Base-by-base conservation (phyloP, 2,329 filamentous ascomycete genomes). In the Botryotinia narcissicola region DNA sequence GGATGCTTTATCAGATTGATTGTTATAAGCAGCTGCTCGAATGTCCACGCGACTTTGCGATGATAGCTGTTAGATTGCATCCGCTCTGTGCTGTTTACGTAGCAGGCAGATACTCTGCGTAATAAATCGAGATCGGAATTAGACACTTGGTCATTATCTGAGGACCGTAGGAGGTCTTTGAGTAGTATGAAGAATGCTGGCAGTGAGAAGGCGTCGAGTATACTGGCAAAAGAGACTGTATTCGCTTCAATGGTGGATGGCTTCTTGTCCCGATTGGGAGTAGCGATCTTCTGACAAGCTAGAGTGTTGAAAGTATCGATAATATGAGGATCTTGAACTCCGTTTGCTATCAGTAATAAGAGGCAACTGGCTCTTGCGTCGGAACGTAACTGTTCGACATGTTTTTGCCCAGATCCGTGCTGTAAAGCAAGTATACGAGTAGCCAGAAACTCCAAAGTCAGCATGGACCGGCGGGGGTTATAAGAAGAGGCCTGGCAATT, bases 1-100 rank as follows among this genome's bases (percentile, higher is more conserved):
- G 46, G 46, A 40, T 68, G 14, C 12, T 40, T 46, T 5, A 68
- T 29, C 20, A 57, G 22, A 54, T 42, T 22, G 5, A 68, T 25
- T 68, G 57, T 51, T 16, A 37, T 54, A 14, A 68, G 71, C 12
- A 73, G 32, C 46, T 69, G 63, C 12, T 73, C 29, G 29, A 73
- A 73, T n/a, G 37, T 40, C 71, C 46, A 73, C 20, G 71, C 48
- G 6, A 73, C n/a, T 8, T 60, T 73, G 51, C 63, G 63, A 69
- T 73, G 71, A 63, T 73, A 73, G 54, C 71, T 73, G 29, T 69
- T 69, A n/a, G 37, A 61, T 51, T 73, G 62, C 71, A 69, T 73
- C 22, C 71, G 71, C n/a, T 69, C 63, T 68, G 71, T 69, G 35
- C 62, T 48, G n/a, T 48, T 59, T 32, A 37, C 60, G n/a, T 68